Evolutionary conservation across 225 moss, liverwort and hornwort species (phyloP).

Genomic region (Marchantia polymorpha): DNA sequence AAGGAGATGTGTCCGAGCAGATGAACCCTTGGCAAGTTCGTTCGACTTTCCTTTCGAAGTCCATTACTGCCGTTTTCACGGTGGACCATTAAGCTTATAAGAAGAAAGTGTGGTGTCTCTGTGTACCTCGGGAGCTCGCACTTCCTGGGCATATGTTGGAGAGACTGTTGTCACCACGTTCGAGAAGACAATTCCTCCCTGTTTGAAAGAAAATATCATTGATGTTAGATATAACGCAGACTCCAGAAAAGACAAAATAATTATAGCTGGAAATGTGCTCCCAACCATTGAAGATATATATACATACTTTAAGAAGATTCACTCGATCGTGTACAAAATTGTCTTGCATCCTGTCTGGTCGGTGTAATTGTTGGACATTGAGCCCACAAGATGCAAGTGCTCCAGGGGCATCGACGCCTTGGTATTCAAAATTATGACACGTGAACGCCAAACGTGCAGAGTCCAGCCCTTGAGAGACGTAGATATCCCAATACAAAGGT

Average conservation of each 20-base stretch:
- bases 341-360: slow-evolving; percentile 95
- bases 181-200: slow-evolving; percentile 94
- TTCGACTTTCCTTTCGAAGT: background rate
- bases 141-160: slow-evolving; percentile 96
- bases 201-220: background rate
- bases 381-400: slow-evolving; percentile 85
- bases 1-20: background rate
- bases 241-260: background rate
- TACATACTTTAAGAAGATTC: slow-evolving; percentile 84
- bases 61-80: background rate
- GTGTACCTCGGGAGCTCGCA: slow-evolving; percentile 74
- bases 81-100: background rate
- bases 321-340: slow-evolving; percentile 61
- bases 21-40: background rate
- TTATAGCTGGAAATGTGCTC: background rate
- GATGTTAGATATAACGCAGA: background rate
- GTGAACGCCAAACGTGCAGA: slow-evolving; percentile 90
- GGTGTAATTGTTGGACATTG: slow-evolving; percentile 60
- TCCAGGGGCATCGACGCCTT: slow-evolving; percentile 65
- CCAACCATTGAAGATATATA: background rate
- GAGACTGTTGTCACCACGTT: slow-evolving; percentile 90
- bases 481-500: slow-evolving; percentile 89
- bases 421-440: slow-evolving; percentile 98
- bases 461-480: slow-evolving; percentile 83
- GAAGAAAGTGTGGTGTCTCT: background rate